These are phyloP conservation scores for Trichophyton simii DNA, from an alignment of 2,329 filamentous ascomycete genomes.

Conservation along the genomic window DNA sequence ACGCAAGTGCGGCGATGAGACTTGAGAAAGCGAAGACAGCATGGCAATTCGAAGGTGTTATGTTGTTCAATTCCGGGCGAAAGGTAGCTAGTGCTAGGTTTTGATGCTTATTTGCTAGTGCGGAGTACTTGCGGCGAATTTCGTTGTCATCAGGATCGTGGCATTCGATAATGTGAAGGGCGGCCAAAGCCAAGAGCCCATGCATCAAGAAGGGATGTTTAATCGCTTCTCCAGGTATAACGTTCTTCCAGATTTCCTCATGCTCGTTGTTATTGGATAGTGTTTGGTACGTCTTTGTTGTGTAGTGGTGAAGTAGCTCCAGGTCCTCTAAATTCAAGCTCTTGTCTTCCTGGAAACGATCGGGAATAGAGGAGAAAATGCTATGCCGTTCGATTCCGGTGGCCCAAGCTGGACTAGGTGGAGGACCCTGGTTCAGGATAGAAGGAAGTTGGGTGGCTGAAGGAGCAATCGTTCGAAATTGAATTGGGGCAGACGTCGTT, in stretches of 20 bases:
- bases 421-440: background rate
- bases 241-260: conserved; percentile 16
- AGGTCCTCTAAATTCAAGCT: conserved; percentile 27
- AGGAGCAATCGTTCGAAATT: background rate
- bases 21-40: conserved; percentile 23
- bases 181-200: conserved; percentile 18
- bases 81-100: conserved; percentile 19
- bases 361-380: conserved; percentile 13
- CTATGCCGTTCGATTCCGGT: conserved; percentile 11
- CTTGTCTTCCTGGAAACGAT: conserved; percentile 10
- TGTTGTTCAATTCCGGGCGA: conserved; percentile 16
- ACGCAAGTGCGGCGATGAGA: conserved; percentile 22
- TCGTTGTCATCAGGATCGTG: conserved; percentile 14
- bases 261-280: conserved; percentile 15
- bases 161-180: conserved; percentile 18
- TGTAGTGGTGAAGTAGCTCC: conserved; percentile 34
- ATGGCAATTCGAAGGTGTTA: conserved; percentile 21
- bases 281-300: conserved; percentile 22
- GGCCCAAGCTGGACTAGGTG: conserved; percentile 4
- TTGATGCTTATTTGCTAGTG: conserved; percentile 21
- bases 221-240: conserved; percentile 17
- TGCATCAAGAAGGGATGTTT: conserved; percentile 20
- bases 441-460: conserved; percentile 6
- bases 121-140: conserved; percentile 17
- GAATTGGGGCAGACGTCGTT: background rate